These are phyloP conservation scores for Chlamydomonas sphaeroides DNA, from an alignment of 139 green algal species.

Conservation along the genomic window DNA sequence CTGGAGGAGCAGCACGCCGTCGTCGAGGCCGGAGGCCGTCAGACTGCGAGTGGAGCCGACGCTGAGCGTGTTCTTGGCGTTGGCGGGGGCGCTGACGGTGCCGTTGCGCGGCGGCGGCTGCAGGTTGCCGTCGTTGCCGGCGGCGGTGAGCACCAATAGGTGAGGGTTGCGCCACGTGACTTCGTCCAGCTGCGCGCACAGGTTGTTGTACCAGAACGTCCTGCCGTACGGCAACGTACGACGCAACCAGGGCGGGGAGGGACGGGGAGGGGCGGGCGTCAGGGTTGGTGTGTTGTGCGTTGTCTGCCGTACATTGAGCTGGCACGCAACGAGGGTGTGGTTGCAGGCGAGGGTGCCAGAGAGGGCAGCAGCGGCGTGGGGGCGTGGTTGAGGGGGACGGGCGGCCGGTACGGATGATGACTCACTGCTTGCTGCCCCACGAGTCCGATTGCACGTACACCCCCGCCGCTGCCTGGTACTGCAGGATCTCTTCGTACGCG, in stretches of 20 bases:
- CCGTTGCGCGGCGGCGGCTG: conserved; percentile 38
- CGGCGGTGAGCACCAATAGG: conserved; percentile 57
- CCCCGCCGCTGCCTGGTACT: conserved; percentile 66
- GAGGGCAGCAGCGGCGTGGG: no score
- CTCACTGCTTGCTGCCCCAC: conserved; percentile 29
- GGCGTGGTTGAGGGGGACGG: no score
- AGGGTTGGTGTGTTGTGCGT: no score
- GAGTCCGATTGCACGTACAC: conserved; percentile 62
- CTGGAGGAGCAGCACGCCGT: neutral
- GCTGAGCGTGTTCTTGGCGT: conserved; percentile 82
- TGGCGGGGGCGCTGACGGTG: conserved; percentile 80
- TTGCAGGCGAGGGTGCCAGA: no score
- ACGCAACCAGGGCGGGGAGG: no score
- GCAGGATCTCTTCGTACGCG: conserved; percentile 57
- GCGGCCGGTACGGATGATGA: no score
- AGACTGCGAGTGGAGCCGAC: conserved; percentile 74
- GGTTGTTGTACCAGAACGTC: conserved; percentile 16
- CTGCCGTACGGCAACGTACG: neutral
- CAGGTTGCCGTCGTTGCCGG: conserved; percentile 70
- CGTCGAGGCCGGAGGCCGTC: neutral
- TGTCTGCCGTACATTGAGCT: no score
- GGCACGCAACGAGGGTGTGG: no score
- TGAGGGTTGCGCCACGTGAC: conserved; percentile 25
- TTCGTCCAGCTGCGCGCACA: conserved; percentile 9
- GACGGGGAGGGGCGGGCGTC: no score